phyloP scores from a whole-genome alignment of 2,329 filamentous ascomycete species.

The Penicillium sp. region DNA sequence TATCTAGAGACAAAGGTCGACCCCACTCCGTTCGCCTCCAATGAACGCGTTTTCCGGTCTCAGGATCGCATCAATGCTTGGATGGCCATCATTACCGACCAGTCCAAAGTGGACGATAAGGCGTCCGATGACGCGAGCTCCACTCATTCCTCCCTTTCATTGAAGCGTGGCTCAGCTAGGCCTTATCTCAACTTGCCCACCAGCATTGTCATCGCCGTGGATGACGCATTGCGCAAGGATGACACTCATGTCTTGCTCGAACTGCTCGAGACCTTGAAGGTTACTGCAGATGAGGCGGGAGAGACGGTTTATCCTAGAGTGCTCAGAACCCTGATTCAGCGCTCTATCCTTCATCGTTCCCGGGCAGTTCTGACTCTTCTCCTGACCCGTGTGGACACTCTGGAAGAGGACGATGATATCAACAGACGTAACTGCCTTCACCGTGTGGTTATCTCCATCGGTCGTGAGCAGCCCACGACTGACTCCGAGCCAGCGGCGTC shows the following conservation, averaged over 20 bases:
- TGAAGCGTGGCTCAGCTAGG: constrained; percentile 74
- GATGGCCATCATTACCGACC: constrained; percentile 66
- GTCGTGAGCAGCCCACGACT: constrained; percentile 64
- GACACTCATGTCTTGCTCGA: constrained; percentile 44
- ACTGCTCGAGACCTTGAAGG: constrained; percentile 58
- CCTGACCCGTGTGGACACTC: constrained; percentile 63
- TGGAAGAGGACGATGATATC: constrained; percentile 88
- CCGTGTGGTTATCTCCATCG: constrained; percentile 86
- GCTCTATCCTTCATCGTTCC: constrained; percentile 67
- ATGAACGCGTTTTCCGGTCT: constrained; percentile 55
- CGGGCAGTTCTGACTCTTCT: constrained; percentile 69
- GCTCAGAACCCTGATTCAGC: constrained; percentile 44
- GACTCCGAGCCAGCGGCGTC: constrained; percentile 53
- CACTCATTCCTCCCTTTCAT: constrained; percentile 64
- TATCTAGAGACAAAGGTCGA: constrained; percentile 92
- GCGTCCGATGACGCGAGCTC: constrained; percentile 73
- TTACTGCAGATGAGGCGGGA: constrained; percentile 53
- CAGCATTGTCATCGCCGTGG: constrained; percentile 46
- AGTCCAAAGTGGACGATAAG: constrained; percentile 63
- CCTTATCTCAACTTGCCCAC: constrained; percentile 70
- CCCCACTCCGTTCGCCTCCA: constrained; percentile 81
- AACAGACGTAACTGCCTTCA: constrained; percentile 93
- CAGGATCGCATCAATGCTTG: constrained; percentile 80
- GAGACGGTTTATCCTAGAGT: constrained; percentile 68
- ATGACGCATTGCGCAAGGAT: constrained; percentile 42